Percentiles rank a stretch among this genome's conserved stretches.
phyloP scores from a whole-genome alignment of 306 rosid genomes.

The Quercus bicolor region DNA sequence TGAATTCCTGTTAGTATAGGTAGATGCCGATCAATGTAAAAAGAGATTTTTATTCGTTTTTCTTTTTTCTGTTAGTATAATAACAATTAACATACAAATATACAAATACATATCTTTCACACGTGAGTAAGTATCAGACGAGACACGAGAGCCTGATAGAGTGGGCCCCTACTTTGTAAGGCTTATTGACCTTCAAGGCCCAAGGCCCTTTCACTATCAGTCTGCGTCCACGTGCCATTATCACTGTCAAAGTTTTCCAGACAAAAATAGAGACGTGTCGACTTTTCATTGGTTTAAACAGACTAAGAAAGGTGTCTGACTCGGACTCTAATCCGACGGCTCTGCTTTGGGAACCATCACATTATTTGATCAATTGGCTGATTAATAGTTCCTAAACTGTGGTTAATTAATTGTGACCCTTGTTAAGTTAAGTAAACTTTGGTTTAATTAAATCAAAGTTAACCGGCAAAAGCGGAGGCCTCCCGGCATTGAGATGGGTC shows the following conservation, averaged over 20 bases:
- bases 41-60: too few species aligned
- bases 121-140: neutral
- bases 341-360: neutral
- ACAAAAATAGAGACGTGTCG: neutral
- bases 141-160: neutral
- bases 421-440: neutral
- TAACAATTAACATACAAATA: too few species aligned
- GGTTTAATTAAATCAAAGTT: neutral
- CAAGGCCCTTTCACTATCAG: neutral
- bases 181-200: constrained; percentile 8
- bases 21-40: too few species aligned
- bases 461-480: constrained; percentile 38
- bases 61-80: too few species aligned
- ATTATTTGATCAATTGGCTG: neutral
- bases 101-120: neutral
- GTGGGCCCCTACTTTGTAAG: constrained; percentile 7
- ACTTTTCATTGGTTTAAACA: neutral
- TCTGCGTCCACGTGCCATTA: constrained; percentile 15
- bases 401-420: neutral
- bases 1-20: too few species aligned
- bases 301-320: neutral
- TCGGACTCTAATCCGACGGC: neutral
- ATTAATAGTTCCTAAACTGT: neutral
- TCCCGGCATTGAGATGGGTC: constrained; percentile 37
- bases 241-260: neutral